These are phyloP conservation scores for Meyerozyma guilliermondii DNA, from an alignment of 1,139 yeast species.

Conservation along the genomic window DNA sequence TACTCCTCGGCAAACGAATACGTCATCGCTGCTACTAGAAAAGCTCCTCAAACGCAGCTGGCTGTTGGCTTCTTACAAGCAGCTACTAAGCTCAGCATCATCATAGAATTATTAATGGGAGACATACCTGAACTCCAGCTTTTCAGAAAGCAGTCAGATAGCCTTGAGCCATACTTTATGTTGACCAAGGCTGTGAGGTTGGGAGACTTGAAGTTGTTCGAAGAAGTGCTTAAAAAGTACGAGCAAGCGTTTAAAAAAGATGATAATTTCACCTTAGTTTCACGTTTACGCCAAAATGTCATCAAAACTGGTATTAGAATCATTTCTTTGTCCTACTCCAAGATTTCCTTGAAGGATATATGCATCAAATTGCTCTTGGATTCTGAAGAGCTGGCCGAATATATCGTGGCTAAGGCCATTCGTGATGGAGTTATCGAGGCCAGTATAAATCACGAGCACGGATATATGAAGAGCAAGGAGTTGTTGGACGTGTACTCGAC, in stretches of 20 bases:
- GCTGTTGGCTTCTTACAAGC: constrained; percentile 87
- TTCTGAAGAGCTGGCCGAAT: constrained; percentile 93
- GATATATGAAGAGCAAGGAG: constrained; percentile 89
- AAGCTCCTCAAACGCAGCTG: constrained; percentile 89
- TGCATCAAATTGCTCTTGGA: constrained; percentile 90
- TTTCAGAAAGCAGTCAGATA: constrained; percentile 59
- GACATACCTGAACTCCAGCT: constrained; percentile 91
- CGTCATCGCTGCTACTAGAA: constrained; percentile 88
- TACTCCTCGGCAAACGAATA: constrained; percentile 88
- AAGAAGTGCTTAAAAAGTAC: constrained; percentile 64
- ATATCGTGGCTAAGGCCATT: constrained; percentile 93
- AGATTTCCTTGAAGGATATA: constrained; percentile 82
- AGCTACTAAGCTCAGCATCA: constrained; percentile 82
- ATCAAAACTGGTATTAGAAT: constrained; percentile 96
- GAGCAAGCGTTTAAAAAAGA: constrained; percentile 64
- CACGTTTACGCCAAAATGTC: constrained; percentile 92
- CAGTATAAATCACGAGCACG: constrained; percentile 82
- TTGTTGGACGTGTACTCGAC: constrained; percentile 84
- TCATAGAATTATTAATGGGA: constrained; percentile 91
- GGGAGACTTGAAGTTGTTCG: constrained; percentile 84
- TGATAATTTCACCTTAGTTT: constrained; percentile 78
- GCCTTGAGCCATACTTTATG: constrained; percentile 73
- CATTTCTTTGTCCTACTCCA: constrained; percentile 86
- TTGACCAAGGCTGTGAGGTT: constrained; percentile 88
- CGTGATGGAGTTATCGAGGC: constrained; percentile 98